Evolutionary conservation across 2,329 filamentous ascomycete species (phyloP).

Genomic region (Fusarium xylarioides): DNA sequence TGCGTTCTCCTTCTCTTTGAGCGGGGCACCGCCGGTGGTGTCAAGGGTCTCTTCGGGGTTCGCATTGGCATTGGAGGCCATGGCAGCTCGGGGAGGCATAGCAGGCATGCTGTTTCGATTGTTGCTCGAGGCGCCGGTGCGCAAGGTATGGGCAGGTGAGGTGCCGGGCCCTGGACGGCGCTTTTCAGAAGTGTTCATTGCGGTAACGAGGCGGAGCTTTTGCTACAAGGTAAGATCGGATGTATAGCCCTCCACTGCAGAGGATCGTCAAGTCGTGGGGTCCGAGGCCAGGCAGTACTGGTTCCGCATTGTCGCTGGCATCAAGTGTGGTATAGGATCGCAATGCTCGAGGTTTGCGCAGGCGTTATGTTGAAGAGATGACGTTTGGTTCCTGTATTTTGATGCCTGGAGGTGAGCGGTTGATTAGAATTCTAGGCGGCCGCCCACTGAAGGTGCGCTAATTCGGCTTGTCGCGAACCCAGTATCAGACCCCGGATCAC

Average conservation of each 20-base stretch:
- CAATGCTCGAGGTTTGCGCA: background rate
- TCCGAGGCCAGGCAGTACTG: slow-evolving; percentile 40
- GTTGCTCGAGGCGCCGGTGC: slow-evolving; percentile 43
- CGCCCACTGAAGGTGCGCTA: slow-evolving; percentile 28
- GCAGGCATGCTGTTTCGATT: slow-evolving; percentile 45
- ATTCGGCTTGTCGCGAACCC: slow-evolving; percentile 2
- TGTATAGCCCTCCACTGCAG: slow-evolving; percentile 25
- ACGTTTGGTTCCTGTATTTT: slow-evolving; percentile 19
- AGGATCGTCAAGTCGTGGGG: slow-evolving; percentile 42
- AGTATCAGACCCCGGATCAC: background rate
- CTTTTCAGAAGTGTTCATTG: slow-evolving; percentile 57
- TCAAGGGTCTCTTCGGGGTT: slow-evolving; percentile 41
- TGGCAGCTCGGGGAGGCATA: slow-evolving; percentile 45
- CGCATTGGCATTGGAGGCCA: slow-evolving; percentile 36
- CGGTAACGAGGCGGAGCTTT: slow-evolving; percentile 13
- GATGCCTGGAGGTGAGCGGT: slow-evolving; percentile 31
- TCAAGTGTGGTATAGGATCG: slow-evolving; percentile 16
- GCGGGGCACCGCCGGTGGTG: slow-evolving; percentile 39
- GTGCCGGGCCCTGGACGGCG: slow-evolving; percentile 50
- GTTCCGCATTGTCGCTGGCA: slow-evolving; percentile 45
- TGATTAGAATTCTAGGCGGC: slow-evolving; percentile 14
- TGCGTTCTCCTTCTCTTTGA: slow-evolving; percentile 41
- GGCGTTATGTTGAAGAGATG: slow-evolving; percentile 13
- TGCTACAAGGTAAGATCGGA: slow-evolving; percentile 11
- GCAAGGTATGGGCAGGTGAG: slow-evolving; percentile 34